These are phyloP conservation scores for Candida pseudocylindracea DNA, from an alignment of 1,139 yeast genomes.

Conservation along the genomic window DNA sequence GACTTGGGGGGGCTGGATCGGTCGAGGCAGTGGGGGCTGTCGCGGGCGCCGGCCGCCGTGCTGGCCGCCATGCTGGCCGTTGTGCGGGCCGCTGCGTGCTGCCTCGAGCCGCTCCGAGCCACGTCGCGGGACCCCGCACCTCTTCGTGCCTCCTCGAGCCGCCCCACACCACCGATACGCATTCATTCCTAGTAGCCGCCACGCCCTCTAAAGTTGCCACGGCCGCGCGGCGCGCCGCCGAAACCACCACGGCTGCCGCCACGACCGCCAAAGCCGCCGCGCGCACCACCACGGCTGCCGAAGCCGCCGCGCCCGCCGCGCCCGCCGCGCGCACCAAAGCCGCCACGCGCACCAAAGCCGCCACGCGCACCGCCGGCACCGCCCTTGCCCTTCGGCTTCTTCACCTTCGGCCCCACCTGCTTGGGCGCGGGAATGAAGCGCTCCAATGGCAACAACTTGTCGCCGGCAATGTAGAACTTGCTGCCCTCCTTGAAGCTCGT, in stretches of 20 bases:
- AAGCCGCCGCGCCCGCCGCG: constrained; percentile 17
- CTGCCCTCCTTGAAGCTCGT: constrained; percentile 86
- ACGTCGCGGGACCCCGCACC: no score
- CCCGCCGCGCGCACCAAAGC: constrained; percentile 21
- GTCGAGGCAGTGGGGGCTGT: no score
- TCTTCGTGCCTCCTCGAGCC: no score
- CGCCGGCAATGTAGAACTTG: constrained; percentile 87
- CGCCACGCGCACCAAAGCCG: constrained; percentile 9
- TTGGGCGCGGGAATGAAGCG: constrained; percentile 90
- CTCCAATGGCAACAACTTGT: constrained; percentile 84
- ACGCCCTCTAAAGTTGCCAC: neutral
- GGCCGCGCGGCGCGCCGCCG: constrained; percentile 5
- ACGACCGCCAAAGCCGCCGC: constrained; percentile 16
- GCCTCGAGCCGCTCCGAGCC: no score
- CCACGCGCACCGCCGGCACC: constrained; percentile 9
- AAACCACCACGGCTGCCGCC: constrained; percentile 6
- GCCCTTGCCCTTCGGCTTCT: constrained; percentile 34
- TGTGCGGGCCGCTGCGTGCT: no score
- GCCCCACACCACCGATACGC: no score
- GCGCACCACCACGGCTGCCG: constrained; percentile 12
- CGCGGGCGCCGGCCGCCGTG: no score
- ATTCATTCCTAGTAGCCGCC: no score
- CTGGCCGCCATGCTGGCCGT: no score
- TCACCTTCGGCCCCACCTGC: constrained; percentile 53
- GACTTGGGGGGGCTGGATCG: no score